Conservation (phyloP, 345 rosid species). For the Citrus reticulata region DNA sequence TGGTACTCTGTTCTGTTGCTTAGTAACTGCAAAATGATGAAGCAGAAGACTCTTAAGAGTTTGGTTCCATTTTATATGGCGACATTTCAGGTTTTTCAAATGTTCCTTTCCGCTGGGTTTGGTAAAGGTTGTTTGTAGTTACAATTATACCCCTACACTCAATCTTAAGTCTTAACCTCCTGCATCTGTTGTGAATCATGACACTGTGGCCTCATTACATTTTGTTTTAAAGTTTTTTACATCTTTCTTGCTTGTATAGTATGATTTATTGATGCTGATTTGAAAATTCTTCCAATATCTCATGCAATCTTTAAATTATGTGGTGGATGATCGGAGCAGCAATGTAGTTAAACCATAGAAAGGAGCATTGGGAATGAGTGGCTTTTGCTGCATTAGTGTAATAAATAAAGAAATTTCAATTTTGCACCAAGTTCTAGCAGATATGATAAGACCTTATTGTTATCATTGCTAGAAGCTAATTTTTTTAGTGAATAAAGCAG, state of each 20-base stretch:
- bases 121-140: not conserved
- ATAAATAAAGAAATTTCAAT: not conserved
- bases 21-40: not conserved
- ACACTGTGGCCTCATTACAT: not conserved
- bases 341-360: not conserved
- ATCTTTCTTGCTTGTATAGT: not conserved
- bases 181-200: not conserved
- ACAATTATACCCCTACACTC: not conserved
- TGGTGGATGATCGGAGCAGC: not conserved
- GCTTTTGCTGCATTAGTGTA: not conserved
- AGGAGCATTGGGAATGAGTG: not conserved
- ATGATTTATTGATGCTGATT: not conserved
- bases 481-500: not conserved
- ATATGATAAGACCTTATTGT: not conserved
- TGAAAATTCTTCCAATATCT: not conserved
- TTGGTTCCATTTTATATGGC: not conserved
- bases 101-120: not conserved
- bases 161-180: not conserved
- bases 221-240: not conserved
- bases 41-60: not conserved
- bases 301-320: not conserved
- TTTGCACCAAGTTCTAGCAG: not conserved
- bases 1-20: not conserved
- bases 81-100: not conserved
- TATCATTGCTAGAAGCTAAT: not conserved